phyloP scores from a whole-genome alignment of 805 yeast species.

The Myxozyma vanderwaltii region DNA sequence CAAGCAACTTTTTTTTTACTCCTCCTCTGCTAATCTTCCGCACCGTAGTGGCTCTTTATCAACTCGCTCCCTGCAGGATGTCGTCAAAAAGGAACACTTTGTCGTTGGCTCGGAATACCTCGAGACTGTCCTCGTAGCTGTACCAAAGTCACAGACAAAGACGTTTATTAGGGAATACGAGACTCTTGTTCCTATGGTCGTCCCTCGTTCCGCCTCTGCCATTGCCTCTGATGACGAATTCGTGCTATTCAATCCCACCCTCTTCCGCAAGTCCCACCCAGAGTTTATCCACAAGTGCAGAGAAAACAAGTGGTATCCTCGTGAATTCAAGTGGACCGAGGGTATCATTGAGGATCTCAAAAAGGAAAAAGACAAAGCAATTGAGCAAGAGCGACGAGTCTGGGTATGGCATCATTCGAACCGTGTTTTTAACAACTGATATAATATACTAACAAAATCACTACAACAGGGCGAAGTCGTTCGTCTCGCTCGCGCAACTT shows the following conservation, averaged over 20 bases:
- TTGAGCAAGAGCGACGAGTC: constrained; percentile 69
- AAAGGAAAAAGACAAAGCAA: constrained; percentile 76
- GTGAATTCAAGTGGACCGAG: constrained; percentile 88
- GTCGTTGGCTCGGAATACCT: constrained; percentile 84
- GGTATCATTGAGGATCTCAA: constrained; percentile 69
- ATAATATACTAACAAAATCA: not conserved
- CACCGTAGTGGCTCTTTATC: constrained; percentile 84
- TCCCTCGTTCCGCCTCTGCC: constrained; percentile 81
- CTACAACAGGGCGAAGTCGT: constrained; percentile 70
- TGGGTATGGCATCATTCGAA: constrained; percentile 31
- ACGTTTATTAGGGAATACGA: constrained; percentile 76
- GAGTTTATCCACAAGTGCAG: constrained; percentile 72
- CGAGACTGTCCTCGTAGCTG: constrained; percentile 82
- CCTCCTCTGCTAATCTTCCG: too few relatives aligned
- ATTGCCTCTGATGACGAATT: constrained; percentile 76
- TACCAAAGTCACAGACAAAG: constrained; percentile 59
- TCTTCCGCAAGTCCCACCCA: constrained; percentile 77
- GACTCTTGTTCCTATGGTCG: constrained; percentile 74
- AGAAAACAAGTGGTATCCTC: constrained; percentile 86
- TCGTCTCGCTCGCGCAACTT: constrained; percentile 86
- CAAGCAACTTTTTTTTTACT: too few relatives aligned
- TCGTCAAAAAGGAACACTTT: constrained; percentile 80
- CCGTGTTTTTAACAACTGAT: not conserved
- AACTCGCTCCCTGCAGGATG: constrained; percentile 84
- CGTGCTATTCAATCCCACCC: constrained; percentile 70